Conservation (phyloP, 441 rosid species). For the Flueggea neowawraea region DNA sequence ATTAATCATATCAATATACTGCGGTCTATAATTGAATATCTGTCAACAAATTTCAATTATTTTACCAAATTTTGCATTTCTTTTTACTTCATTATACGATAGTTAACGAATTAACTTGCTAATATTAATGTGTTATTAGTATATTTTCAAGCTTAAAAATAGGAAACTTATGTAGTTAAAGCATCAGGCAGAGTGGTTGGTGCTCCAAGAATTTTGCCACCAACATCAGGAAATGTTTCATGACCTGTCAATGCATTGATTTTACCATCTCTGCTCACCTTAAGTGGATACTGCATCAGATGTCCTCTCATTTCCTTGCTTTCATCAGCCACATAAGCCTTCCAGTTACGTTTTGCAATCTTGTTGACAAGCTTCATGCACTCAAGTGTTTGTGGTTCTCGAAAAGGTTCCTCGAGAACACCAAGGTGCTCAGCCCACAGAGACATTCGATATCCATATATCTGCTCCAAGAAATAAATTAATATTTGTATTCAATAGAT, state of each 20-base stretch:
- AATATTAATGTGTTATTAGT: too few relatives aligned
- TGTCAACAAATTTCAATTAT: too few relatives aligned
- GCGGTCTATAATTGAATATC: too few relatives aligned
- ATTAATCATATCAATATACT: too few relatives aligned
- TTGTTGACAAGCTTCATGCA: slow-evolving; percentile 40
- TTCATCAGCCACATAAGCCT: slow-evolving; percentile 32
- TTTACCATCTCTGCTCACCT: slow-evolving; percentile 34
- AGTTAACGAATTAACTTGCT: too few relatives aligned
- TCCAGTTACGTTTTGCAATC: slow-evolving; percentile 42
- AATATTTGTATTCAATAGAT: too few relatives aligned
- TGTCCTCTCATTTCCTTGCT: slow-evolving; percentile 55
- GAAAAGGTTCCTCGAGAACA: slow-evolving; percentile 29
- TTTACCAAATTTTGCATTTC: too few relatives aligned
- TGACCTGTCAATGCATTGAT: slow-evolving; percentile 30
- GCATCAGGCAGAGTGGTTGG: slow-evolving; percentile 58
- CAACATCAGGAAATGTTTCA: slow-evolving; percentile 59
- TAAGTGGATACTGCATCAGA: slow-evolving; percentile 51
- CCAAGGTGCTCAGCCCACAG: slow-evolving; percentile 64
- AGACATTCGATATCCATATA: slow-evolving; percentile 55
- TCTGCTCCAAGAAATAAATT: slow-evolving; percentile 18
- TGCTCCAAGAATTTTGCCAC: slow-evolving; percentile 62
- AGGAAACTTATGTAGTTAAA: slow-evolving; percentile 35
- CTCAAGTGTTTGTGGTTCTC: slow-evolving; percentile 29
- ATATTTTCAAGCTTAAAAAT: too few relatives aligned
- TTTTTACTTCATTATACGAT: too few relatives aligned